These are phyloP conservation scores for Backusella liffmaniae DNA, from an alignment of 192 early-diverging fungal genomes.

Conservation along the genomic window DNA sequence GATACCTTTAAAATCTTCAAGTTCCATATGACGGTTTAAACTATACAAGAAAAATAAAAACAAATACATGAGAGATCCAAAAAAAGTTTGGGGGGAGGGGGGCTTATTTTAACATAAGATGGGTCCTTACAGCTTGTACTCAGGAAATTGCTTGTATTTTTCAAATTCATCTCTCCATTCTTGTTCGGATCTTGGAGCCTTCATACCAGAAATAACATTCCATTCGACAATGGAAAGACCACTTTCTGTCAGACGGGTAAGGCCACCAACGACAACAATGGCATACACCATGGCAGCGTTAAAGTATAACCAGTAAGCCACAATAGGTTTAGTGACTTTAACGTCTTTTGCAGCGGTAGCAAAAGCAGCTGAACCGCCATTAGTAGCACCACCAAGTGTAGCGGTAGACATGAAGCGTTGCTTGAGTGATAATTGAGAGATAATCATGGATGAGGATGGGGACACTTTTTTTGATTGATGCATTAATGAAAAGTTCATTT, in stretches of 20 bases:
- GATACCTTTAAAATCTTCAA: conserved; percentile 96
- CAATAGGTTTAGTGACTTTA: conserved; percentile 48
- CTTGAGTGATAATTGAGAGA: background rate
- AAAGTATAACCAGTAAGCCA: conserved; percentile 91
- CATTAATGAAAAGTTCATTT: background rate
- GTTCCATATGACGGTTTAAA: conserved; percentile 83
- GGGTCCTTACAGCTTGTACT: conserved; percentile 82
- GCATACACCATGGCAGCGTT: conserved; percentile 88
- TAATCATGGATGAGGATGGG: background rate
- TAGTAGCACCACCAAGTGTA: background rate
- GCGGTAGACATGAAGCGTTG: background rate
- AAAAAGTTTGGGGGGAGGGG: background rate
- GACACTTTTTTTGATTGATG: background rate
- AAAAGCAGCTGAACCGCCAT: background rate
- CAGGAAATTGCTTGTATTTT: conserved; percentile 98
- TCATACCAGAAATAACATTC: conserved; percentile 93
- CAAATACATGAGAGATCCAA: background rate
- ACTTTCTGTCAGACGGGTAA: conserved; percentile 94
- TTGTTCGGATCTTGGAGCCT: conserved; percentile 76
- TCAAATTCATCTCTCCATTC: conserved; percentile 95
- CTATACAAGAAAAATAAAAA: conserved; percentile 39
- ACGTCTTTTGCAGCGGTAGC: background rate
- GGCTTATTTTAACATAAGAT: no score
- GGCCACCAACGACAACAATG: conserved; percentile 91
- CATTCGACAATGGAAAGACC: conserved; percentile 97